Evolutionary conservation across 306 rosid species (phyloP).

Genomic region (Quercus berberidifolia): DNA sequence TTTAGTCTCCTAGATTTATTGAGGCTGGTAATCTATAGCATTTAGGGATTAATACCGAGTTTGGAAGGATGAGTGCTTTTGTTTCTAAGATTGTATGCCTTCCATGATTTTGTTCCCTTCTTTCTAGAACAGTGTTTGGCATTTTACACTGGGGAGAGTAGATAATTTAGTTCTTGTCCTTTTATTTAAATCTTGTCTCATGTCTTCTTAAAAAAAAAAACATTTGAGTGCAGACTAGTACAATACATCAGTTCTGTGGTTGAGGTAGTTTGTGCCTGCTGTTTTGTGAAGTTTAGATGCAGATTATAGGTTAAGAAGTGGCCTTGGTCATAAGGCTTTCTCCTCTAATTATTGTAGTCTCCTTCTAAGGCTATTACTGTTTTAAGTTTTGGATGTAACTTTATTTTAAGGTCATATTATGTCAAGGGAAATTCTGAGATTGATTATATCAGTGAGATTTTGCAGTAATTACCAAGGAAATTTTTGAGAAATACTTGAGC

Average conservation of each 20-base stretch:
- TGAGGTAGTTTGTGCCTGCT: not conserved
- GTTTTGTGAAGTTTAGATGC: not conserved
- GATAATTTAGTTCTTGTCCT: not conserved
- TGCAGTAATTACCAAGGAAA: not conserved
- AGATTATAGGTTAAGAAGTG: not conserved
- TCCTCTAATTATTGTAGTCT: not conserved
- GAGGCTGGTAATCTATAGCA: not conserved
- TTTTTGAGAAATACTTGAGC: no score
- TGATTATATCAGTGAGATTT: not conserved
- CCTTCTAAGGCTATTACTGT: not conserved
- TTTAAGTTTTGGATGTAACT: not conserved
- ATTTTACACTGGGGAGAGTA: not conserved
- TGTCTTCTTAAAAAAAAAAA: not conserved
- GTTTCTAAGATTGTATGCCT: not conserved
- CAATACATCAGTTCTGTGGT: not conserved
- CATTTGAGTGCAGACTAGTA: not conserved
- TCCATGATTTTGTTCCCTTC: not conserved
- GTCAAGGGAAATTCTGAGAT: not conserved
- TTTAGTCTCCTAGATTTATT: slow-evolving; percentile 1
- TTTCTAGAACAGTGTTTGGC: not conserved
- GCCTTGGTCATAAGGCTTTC: not conserved
- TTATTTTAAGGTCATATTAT: not conserved
- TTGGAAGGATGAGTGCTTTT: not conserved
- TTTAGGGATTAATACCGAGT: not conserved
- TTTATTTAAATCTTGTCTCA: not conserved